Evolutionary conservation across 305 asterid genomes (phyloP).

Genomic region (Fraxinus platypoda): DNA sequence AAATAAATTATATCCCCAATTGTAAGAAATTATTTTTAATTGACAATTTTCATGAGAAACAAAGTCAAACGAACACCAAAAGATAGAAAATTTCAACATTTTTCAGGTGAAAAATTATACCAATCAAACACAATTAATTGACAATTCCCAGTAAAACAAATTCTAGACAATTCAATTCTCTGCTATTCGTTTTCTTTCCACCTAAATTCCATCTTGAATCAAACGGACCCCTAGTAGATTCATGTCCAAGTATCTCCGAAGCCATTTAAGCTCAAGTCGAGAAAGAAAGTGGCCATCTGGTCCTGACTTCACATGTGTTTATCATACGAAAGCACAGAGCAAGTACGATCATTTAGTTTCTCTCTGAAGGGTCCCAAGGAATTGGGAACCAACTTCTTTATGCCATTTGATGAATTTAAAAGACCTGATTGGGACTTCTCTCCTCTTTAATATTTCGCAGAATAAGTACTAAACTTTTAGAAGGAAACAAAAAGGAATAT

Average conservation of each 20-base stretch:
- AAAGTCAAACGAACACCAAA: too few species aligned
- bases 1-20: too few species aligned
- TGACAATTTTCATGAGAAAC: too few species aligned
- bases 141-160: too few species aligned
- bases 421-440: constrained; percentile 36
- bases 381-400: constrained; percentile 27
- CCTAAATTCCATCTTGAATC: too few species aligned
- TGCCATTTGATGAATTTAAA: constrained; percentile 47
- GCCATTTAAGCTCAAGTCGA: constrained; percentile 37
- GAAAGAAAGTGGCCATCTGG: constrained; percentile 33
- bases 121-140: too few species aligned
- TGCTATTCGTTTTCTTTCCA: too few species aligned
- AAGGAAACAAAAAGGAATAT: constrained; percentile 63
- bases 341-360: constrained; percentile 55
- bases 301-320: constrained; percentile 40
- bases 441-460: constrained; percentile 44
- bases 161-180: too few species aligned
- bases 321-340: constrained; percentile 45
- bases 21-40: too few species aligned
- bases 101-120: too few species aligned
- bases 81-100: too few species aligned
- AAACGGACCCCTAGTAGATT: too few species aligned
- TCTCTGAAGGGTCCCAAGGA: constrained; percentile 38
- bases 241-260: constrained; percentile 36
- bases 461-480: constrained; percentile 64